phyloP scores from a whole-genome alignment of 768 basidiomycete species.

The Tubosaeta sp. region DNA sequence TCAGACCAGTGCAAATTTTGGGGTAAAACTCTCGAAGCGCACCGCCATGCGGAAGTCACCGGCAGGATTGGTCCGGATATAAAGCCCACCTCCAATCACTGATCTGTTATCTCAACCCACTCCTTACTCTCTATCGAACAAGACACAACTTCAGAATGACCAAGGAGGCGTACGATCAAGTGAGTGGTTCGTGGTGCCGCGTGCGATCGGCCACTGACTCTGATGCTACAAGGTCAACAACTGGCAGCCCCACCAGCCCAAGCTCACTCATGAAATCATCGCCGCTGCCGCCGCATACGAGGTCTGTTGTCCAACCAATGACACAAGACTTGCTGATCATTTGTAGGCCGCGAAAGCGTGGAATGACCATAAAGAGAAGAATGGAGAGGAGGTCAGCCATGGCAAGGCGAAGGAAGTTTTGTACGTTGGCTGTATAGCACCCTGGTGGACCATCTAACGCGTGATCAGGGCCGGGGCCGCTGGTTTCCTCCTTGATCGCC shows the following conservation, averaged over 20 bases:
- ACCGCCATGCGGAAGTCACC: no score
- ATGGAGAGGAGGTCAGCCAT: conserved; percentile 51
- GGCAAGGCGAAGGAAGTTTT: conserved; percentile 48
- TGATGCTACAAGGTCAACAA: conserved; percentile 36
- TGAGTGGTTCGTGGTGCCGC: conserved; percentile 3
- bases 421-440: conserved; percentile 26
- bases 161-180: conserved; percentile 16
- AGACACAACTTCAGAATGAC: conserved; percentile 9
- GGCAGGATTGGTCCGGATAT: not conserved
- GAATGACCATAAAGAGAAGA: conserved; percentile 45
- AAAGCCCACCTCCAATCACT: not conserved
- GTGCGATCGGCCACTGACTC: not conserved
- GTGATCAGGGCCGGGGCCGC: conserved; percentile 47
- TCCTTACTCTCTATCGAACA: not conserved
- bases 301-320: conserved; percentile 28
- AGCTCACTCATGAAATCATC: conserved; percentile 61
- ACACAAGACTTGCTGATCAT: not conserved
- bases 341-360: conserved; percentile 59
- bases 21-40: no score
- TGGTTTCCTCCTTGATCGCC: conserved; percentile 49
- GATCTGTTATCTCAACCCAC: conserved; percentile 1
- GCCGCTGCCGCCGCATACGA: conserved; percentile 65
- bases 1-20: not conserved
- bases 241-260: conserved; percentile 53
- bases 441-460: not conserved